Percentiles rank a stretch among this genome's conserved stretches.
phyloP scores from a whole-genome alignment of 164 flowering plant species.

The Stephania yunnanensis region DNA sequence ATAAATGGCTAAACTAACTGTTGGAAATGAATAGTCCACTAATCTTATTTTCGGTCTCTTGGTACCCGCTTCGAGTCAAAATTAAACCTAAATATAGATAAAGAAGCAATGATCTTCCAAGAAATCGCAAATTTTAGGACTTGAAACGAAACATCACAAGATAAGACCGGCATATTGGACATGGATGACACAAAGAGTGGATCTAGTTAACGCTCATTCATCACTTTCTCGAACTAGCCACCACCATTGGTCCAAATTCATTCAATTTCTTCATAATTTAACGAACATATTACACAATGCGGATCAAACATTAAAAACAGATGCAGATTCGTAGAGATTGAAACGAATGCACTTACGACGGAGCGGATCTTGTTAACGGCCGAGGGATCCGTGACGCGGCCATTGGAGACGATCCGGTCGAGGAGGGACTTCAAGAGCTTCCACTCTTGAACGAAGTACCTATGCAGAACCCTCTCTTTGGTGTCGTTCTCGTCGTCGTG shows the following conservation, averaged over 20 bases:
- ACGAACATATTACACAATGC: not conserved
- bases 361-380: slow-evolving; percentile 76
- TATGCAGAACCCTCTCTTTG: slow-evolving; percentile 58
- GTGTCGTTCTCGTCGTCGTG: slow-evolving; percentile 71
- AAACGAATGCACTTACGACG: slow-evolving; percentile 40
- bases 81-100: no score
- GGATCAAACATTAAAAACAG: not conserved
- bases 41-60: no score
- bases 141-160: not conserved
- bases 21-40: no score
- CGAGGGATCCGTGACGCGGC: slow-evolving; percentile 55
- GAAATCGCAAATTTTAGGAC: not conserved
- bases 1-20: no score
- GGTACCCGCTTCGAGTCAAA: no score
- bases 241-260: not conserved
- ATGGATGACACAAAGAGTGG: not conserved
- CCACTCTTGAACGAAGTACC: slow-evolving; percentile 89
- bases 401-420: slow-evolving; percentile 59
- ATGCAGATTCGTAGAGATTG: not conserved
- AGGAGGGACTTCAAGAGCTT: slow-evolving; percentile 68
- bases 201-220: not conserved
- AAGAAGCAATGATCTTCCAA: no score
- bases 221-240: not conserved
- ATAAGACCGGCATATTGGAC: not conserved
- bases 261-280: not conserved